phyloP scores from a whole-genome alignment of 345 rosid genomes.

The Melaleuca quinquenervia region DNA sequence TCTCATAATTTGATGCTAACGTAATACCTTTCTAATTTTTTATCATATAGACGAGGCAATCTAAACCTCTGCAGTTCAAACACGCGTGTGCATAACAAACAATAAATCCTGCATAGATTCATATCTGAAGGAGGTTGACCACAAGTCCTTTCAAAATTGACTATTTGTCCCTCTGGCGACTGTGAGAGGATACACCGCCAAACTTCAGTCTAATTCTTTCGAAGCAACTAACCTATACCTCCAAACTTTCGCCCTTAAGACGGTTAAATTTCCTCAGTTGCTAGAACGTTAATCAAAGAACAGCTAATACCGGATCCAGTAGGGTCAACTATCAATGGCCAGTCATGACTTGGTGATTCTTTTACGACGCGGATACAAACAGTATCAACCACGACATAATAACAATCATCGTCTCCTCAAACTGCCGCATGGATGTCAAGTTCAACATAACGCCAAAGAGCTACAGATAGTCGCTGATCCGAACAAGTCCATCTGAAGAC shows the following conservation, averaged over 20 bases:
- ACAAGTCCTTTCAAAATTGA: no score
- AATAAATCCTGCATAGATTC: background rate
- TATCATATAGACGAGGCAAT: background rate
- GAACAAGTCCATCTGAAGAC: background rate
- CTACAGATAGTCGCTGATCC: background rate
- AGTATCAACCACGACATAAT: background rate
- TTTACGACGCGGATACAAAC: background rate
- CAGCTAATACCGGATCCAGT: background rate
- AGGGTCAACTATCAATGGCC: background rate
- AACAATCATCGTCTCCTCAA: background rate
- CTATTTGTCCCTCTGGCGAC: no score
- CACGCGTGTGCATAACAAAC: background rate
- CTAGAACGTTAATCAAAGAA: background rate
- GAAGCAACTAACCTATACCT: background rate
- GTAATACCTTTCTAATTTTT: background rate
- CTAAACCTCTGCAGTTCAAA: background rate
- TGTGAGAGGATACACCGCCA: background rate
- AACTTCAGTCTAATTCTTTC: background rate
- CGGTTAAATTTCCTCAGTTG: background rate
- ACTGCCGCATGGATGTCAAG: background rate
- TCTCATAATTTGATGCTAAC: background rate
- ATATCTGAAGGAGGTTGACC: no score
- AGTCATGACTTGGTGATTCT: background rate
- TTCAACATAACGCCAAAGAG: background rate
- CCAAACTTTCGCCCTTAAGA: background rate